These are phyloP conservation scores for Clavaria fumosa DNA, from an alignment of 768 basidiomycete genomes.

Conservation along the genomic window DNA sequence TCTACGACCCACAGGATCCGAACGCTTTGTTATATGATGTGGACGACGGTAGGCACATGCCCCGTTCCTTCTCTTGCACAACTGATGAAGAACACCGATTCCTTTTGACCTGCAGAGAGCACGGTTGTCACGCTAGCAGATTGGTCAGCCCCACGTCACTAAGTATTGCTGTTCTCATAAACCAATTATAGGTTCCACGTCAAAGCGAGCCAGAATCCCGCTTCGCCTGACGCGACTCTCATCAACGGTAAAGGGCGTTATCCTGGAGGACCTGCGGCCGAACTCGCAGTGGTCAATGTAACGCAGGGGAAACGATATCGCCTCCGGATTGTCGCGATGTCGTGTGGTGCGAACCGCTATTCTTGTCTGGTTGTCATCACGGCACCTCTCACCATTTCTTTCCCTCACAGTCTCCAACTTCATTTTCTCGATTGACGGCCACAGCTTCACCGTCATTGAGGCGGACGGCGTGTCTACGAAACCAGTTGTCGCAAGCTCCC, in stretches of 20 bases:
- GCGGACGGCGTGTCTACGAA: conserved; percentile 23
- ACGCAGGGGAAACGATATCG: conserved; percentile 28
- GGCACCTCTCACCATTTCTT: no score
- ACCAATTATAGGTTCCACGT: background rate
- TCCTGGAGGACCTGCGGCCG: conserved; percentile 18
- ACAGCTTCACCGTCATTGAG: conserved; percentile 25
- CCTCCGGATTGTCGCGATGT: conserved; percentile 26
- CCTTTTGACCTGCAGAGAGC: conserved; percentile 14
- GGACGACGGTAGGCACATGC: conserved; percentile 3
- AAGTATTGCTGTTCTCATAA: background rate
- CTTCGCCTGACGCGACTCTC: conserved; percentile 19
- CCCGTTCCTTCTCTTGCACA: background rate
- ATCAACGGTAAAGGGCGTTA: conserved; percentile 34
- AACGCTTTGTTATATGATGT: conserved; percentile 18
- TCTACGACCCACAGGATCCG: conserved; percentile 22
- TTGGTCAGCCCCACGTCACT: conserved; percentile 14
- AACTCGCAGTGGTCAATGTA: conserved; percentile 27
- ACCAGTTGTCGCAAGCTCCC: conserved; percentile 22
- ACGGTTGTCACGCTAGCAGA: conserved; percentile 30
- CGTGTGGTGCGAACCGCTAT: conserved; percentile 20
- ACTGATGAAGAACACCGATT: background rate
- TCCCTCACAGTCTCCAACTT: no score
- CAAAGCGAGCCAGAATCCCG: background rate
- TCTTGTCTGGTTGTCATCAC: no score
- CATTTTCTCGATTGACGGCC: conserved; percentile 19